Conservation (phyloP, 495 filamentous ascomycete species). For the Penicillium fimorum region DNA sequence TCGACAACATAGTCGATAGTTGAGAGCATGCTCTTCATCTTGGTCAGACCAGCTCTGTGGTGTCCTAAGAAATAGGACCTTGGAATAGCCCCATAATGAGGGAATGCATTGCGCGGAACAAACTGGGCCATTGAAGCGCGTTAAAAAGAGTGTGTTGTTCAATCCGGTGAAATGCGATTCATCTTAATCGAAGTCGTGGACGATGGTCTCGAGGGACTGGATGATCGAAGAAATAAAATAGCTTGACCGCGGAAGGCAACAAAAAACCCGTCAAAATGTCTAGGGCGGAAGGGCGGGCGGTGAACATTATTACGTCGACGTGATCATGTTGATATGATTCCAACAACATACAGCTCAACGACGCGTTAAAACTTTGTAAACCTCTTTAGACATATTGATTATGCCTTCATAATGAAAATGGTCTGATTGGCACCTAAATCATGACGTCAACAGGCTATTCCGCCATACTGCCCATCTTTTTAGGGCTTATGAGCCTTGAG, state of each 20-base stretch:
- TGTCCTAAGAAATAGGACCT: conserved; percentile 97
- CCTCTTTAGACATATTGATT: too few relatives aligned
- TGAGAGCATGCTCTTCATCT: conserved; percentile 81
- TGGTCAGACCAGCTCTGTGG: conserved; percentile 75
- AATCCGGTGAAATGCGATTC: conserved; percentile 4
- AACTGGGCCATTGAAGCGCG: conserved; percentile 49
- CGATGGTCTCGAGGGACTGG: neutral
- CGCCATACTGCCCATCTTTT: too few relatives aligned
- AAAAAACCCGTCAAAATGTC: conserved; percentile 10
- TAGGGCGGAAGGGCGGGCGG: conserved; percentile 8
- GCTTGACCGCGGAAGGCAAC: neutral
- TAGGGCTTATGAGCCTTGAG: too few relatives aligned
- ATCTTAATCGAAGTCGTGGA: conserved; percentile 10
- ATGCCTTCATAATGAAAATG: too few relatives aligned
- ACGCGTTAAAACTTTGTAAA: too few relatives aligned
- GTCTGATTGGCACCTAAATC: too few relatives aligned
- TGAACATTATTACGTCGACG: neutral
- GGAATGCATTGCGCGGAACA: conserved; percentile 70
- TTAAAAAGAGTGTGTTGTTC: neutral
- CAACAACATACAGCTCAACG: too few relatives aligned
- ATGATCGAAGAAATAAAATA: neutral
- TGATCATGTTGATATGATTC: too few relatives aligned
- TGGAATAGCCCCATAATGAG: conserved; percentile 65
- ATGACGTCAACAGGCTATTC: too few relatives aligned
- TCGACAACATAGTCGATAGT: conserved; percentile 88